Evolutionary conservation across 2,329 filamentous ascomycete species (phyloP).

Genomic region (Alternaria burnsii): DNA sequence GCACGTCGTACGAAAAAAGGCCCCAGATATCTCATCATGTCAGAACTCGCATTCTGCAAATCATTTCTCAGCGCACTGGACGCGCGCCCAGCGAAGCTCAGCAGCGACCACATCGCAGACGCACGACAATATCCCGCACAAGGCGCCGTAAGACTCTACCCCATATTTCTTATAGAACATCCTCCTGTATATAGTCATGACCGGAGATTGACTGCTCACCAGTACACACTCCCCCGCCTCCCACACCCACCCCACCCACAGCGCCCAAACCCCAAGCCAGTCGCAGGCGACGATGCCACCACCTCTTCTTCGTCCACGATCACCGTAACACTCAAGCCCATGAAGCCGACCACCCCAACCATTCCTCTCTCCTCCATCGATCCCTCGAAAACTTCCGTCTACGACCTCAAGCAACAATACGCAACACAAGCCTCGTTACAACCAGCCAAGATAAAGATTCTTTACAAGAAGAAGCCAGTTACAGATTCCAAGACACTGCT

Average conservation of each 20-base stretch:
- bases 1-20: background rate
- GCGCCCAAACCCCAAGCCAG: constrained; percentile 55
- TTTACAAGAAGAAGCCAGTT: constrained; percentile 88
- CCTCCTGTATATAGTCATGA: fast-evolving
- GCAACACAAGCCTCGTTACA: constrained; percentile 67
- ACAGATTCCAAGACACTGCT: constrained; percentile 78
- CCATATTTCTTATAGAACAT: background rate
- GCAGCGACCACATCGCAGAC: constrained; percentile 90
- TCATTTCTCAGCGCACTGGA: constrained; percentile 83
- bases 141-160: constrained; percentile 69
- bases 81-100: constrained; percentile 79
- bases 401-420: constrained; percentile 78
- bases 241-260: constrained; percentile 63
- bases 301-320: constrained; percentile 52
- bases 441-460: constrained; percentile 79
- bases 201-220: constrained; percentile 2
- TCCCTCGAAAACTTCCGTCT: constrained; percentile 74
- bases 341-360: constrained; percentile 69
- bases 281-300: constrained; percentile 51
- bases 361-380: constrained; percentile 69
- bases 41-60: constrained; percentile 84
- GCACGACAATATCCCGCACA: constrained; percentile 78
- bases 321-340: constrained; percentile 74
- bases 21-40: constrained; percentile 36
- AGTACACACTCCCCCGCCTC: constrained; percentile 79